Evolutionary conservation across 2,329 filamentous ascomycete genomes (phyloP), one percentile per base, ranked within the genome.

Genomic region (Cladosporium sp.): DNA sequence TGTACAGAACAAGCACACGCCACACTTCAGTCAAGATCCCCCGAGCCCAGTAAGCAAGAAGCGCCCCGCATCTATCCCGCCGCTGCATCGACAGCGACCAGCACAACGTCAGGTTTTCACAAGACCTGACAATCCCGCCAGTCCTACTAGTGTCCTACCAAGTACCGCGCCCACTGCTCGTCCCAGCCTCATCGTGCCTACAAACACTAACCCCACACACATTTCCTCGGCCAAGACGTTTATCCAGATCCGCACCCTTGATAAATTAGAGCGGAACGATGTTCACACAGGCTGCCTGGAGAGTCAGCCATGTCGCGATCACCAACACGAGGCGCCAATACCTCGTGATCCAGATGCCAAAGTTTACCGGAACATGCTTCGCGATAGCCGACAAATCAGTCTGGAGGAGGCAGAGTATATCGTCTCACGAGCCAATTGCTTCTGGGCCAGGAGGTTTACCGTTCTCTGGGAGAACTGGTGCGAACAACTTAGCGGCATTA

Each of bases 351-450:
- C 58, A 7, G 15, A 14, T 2, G 47, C 18, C 18, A 28, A 26
- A 5, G 32, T 62, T 21, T 62, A 62, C 32, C 21, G 21, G 14
- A 38, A 41, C 32, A 62, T 32, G 11, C 44, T 62, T 3, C 15
- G 11, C 21, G 6, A 18, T 1, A 14, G 18, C 11, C 47, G 30
- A 21, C 21, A 21, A 1, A 52, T 34, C 21, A 62, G 30, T 15
- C n/a, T 54, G 3, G 59, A 34, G 12, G 12, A 62, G 26, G 59
- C 44, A 12, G 59, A 62, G 34, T 54, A 54, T 47, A 62, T 62
- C 12, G 47, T 62, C 7, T 54, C 59, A 1, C 59, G 21, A 7
- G 34, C 44, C 6, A 41, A 62, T 24, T 62, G 59, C 44, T 51
- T 38, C 21, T 62, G 59, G 59, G 59, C 59, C 4, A 26, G 47